Base-by-base conservation (phyloP, 1,139 yeast species). In the Chernovozyma sophiae-reginae region DNA sequence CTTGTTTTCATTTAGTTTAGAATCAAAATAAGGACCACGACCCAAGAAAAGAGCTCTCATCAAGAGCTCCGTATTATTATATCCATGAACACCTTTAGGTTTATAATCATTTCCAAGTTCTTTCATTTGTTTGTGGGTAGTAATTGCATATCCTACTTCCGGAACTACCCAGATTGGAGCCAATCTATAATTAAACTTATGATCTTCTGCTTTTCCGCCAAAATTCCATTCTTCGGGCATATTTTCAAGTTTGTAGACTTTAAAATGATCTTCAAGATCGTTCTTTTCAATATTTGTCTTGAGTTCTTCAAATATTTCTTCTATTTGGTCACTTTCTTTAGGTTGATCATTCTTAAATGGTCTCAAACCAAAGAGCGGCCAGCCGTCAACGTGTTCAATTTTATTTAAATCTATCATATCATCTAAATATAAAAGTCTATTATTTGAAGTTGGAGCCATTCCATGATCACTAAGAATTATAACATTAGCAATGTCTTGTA, bases 101-200 rank as follows among this genome's bases (percentile, higher is more conserved):
- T 59, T 56, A 55, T 82, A 83, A 19, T 74, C 70, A 36, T 64
- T 57, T 25, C 60, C 58, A 48, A 70, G 69, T 1, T 67, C 66
- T 24, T 72, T 68, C 72, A 79, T 74, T 43, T 74, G 76, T 14
- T 70, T 66, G 40, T 71, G 74, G 2, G 89, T 83, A 1, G 87
- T 76, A n/a, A 87, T 60, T 0, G 85, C 68, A 62, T 84, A 89
- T 0, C 96, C 96, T 4, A 86, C 81, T 24, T 79, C 72, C 0
- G 97, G 96, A 2, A 89, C 65, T 3, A 90, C 58, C 92, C 96
- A 86, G 13, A 89, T 58, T 1, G 95, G 95, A 0, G 96, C 95
- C 26, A 86, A 65, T 41, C 96, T 68, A 35, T 77, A 67, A 40
- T 71, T 65, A 51, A 71, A 84, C 32, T 52, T 52, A 39, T 73